phyloP scores from a whole-genome alignment of 202 grass and related monocot genomes.

The Musa balbisiana region DNA sequence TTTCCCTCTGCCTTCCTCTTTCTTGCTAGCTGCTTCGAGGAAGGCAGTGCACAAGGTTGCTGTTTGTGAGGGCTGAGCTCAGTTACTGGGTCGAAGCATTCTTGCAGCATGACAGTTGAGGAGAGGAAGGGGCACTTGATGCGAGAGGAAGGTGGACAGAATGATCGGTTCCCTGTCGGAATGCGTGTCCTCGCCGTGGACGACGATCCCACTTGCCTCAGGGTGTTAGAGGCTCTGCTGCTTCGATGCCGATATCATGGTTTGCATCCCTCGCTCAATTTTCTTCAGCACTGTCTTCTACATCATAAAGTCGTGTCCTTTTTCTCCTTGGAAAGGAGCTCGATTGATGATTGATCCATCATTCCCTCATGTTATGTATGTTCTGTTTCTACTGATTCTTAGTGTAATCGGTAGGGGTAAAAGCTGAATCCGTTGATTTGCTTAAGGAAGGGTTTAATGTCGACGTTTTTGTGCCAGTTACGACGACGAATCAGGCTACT shows the following conservation, averaged over 20 bases:
- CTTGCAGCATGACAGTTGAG: constrained; percentile 31
- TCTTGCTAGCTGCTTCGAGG: background rate
- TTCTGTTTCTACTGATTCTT: background rate
- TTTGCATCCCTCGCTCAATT: constrained; percentile 13
- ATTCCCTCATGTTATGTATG: background rate
- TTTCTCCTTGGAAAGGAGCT: background rate
- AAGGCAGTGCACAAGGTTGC: background rate
- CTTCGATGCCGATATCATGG: constrained; percentile 71
- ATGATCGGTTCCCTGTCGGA: constrained; percentile 71
- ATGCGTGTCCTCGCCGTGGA: constrained; percentile 95
- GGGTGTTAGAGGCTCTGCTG: constrained; percentile 64
- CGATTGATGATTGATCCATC: background rate
- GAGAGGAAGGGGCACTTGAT: constrained; percentile 14
- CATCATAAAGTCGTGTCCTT: background rate
- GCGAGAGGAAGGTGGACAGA: background rate
- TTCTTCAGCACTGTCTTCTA: background rate
- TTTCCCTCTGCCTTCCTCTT: background rate
- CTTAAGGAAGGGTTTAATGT: background rate
- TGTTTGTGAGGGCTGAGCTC: background rate
- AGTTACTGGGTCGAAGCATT: constrained; percentile 9
- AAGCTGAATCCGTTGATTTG: background rate
- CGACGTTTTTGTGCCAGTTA: constrained; percentile 39
- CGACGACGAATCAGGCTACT: constrained; percentile 67
- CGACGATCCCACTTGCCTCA: constrained; percentile 85
- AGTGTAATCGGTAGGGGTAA: background rate